Percentiles rank a stretch among this genome's conserved stretches.
These are phyloP conservation scores for Gossypium herbaceum DNA, from an alignment of 345 rosid genomes.

Conservation along the genomic window DNA sequence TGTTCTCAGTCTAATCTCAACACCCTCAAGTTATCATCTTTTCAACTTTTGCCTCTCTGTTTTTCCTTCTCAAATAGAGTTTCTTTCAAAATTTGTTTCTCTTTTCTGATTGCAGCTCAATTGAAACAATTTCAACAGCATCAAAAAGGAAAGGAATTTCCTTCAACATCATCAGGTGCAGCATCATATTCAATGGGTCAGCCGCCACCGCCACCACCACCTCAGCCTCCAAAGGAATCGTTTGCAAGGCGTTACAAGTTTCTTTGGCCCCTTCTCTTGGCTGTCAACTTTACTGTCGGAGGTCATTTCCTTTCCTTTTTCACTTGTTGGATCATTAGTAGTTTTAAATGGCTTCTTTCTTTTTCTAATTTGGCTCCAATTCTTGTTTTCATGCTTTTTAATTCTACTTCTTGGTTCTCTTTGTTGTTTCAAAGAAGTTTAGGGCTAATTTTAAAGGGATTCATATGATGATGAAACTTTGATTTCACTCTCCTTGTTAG, in stretches of 20 bases:
- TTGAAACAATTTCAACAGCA: conserved; percentile 46
- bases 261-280: conserved; percentile 74
- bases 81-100: conserved; percentile 1
- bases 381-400: not conserved
- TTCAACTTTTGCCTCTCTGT: conserved; percentile 15
- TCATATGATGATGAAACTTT: not conserved
- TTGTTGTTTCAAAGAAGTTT: not conserved
- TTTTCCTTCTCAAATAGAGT: conserved; percentile 10
- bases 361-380: not conserved
- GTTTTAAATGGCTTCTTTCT: conserved; percentile 8
- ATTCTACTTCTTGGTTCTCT: conserved; percentile 13
- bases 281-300: conserved; percentile 75
- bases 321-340: conserved; percentile 5
- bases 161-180: conserved; percentile 45
- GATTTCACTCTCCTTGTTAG: not conserved
- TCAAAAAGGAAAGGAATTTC: conserved; percentile 31
- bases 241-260: conserved; percentile 79
- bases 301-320: conserved; percentile 34
- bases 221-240: conserved; percentile 66
- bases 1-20: not conserved
- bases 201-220: conserved; percentile 46
- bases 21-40: conserved; percentile 16
- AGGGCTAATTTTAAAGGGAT: not conserved
- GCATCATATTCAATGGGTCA: conserved; percentile 62
- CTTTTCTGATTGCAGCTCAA: conserved; percentile 36